phyloP scores from a whole-genome alignment of 768 basidiomycete genomes.

The Naganishia onofrii region DNA sequence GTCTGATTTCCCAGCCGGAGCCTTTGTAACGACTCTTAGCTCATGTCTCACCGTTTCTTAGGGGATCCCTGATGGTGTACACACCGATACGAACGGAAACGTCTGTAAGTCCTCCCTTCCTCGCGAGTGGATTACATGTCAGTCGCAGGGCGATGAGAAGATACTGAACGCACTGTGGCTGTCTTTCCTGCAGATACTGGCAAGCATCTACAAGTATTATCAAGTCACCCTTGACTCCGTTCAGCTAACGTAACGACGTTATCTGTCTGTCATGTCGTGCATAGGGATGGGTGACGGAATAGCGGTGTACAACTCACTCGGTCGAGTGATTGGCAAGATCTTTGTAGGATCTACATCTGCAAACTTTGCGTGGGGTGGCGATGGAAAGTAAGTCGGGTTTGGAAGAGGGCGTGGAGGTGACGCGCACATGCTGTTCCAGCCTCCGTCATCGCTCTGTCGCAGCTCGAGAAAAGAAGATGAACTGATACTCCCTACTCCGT shows the following conservation, averaged over 20 bases:
- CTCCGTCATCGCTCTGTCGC: too few relatives aligned
- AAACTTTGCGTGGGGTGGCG: constrained; percentile 37
- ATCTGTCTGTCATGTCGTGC: constrained; percentile 15
- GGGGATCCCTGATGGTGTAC: constrained; percentile 35
- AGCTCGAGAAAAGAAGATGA: too few relatives aligned
- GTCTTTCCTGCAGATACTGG: too few relatives aligned
- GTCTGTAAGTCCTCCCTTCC: constrained; percentile 33
- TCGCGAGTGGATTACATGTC: too few relatives aligned
- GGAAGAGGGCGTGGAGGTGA: too few relatives aligned
- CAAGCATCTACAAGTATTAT: too few relatives aligned
- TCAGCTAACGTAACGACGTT: constrained; percentile 19
- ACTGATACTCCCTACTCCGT: too few relatives aligned
- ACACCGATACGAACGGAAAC: constrained; percentile 43
- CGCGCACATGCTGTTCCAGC: too few relatives aligned
- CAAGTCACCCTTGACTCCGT: background rate
- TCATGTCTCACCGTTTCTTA: constrained; percentile 9
- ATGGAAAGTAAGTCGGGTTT: background rate
- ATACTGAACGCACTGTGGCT: too few relatives aligned
- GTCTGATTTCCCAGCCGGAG: too few relatives aligned
- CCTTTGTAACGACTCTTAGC: too few relatives aligned
- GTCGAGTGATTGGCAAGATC: constrained; percentile 47
- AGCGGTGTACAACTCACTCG: constrained; percentile 42
- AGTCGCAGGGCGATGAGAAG: too few relatives aligned
- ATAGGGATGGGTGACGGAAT: constrained; percentile 39
- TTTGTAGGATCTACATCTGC: constrained; percentile 39